Base-by-base conservation (phyloP, 352 stramenopile genomes). In the Phytophthora niederhauseri region DNA sequence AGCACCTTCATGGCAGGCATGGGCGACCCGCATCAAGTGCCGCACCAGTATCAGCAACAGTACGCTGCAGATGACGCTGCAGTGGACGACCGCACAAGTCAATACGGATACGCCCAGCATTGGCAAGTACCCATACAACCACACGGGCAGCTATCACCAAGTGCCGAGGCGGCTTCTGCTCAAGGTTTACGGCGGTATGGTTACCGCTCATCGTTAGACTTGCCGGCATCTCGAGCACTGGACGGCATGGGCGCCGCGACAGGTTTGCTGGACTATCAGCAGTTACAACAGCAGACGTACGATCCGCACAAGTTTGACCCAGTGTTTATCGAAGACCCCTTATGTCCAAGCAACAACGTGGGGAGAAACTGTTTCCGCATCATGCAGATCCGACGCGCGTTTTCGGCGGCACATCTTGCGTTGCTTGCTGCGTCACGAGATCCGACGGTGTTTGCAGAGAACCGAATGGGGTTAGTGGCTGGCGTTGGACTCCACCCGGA, bases 351-450 rank as follows among this genome's bases (percentile, higher is more conserved):
- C 58, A 99, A 99, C 79, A 99, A 99, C 67, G 95, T 99, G 26
- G 95, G 95, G 15, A 81, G 97, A 53, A 99, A 99, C 72, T 95
- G 95, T 50, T 99, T 99, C 72, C 90, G 97, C 49, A 98, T 99
- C 71, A 94, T 88, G 60, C 84, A 97, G 61, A 96, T 97, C 31
- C 82, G 89, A 12, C 84, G 89, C 0, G 85, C 89, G 4, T 92
- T 96, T 30, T 82, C 86, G 11, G 76, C 80, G n/a, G 89, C 85
- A 49, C 88, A 93, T 61, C 73, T 83, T 36, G 87, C 84, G 41
- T 68, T 96, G 9, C 84, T 91, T 70, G 68, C 79, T 0, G 84
- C 83, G 3, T 86, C 84, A 4, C 86, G 85, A 61, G 82, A 84
- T 20, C 65, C 78, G 1, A 60, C 77, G 0, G 71, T 91, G 12